Evolutionary conservation across 345 rosid species (phyloP).

Genomic region (Euphorbia tirucalli): DNA sequence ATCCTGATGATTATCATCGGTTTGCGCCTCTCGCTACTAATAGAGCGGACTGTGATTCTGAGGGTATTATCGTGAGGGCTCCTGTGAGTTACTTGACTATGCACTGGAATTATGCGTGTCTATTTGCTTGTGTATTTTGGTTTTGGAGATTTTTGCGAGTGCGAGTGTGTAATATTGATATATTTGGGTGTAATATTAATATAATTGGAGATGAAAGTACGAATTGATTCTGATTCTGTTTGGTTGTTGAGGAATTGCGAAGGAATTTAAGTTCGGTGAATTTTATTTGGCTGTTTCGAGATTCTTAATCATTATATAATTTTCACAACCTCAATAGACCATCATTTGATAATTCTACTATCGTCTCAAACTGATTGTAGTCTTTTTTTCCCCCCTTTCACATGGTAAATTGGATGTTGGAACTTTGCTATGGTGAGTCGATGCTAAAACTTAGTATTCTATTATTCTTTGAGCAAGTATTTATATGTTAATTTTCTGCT

Average conservation of each 20-base stretch:
- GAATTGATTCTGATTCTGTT: neutral
- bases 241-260: slow-evolving; percentile 7
- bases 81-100: slow-evolving; percentile 50
- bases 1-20: slow-evolving; percentile 65
- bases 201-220: neutral
- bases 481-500: too few species aligned
- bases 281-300: neutral
- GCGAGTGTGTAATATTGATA: slow-evolving; percentile 1
- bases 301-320: neutral
- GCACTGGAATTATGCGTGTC: slow-evolving; percentile 3
- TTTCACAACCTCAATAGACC: neutral
- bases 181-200: too few species aligned
- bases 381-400: neutral
- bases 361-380: neutral
- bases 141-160: neutral
- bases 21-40: slow-evolving; percentile 38
- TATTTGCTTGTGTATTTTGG: slow-evolving; percentile 9
- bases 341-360: neutral
- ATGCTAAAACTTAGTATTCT: neutral
- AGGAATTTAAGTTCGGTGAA: neutral
- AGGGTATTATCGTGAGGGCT: slow-evolving; percentile 64
- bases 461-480: neutral
- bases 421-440: neutral
- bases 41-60: slow-evolving; percentile 52
- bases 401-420: neutral